Conservation (phyloP, 768 basidiomycete genomes). For the Phaeolepiota aurea region DNA sequence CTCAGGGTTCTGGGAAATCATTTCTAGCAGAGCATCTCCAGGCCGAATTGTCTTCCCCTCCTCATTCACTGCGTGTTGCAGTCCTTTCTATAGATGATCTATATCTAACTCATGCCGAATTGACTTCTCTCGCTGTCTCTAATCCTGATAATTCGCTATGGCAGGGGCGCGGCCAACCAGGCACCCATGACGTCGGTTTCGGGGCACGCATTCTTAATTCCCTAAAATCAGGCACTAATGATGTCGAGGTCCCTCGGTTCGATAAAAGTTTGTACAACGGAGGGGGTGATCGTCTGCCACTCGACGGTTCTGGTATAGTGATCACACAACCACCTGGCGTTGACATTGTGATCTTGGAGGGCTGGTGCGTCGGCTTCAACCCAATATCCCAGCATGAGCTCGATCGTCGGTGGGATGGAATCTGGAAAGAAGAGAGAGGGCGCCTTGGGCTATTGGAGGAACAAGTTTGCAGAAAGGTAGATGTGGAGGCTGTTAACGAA, state of each 20-base stretch:
- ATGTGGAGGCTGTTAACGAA: constrained; percentile 59
- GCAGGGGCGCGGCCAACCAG: constrained; percentile 84
- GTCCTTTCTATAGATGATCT: constrained; percentile 80
- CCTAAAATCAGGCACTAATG: constrained; percentile 37
- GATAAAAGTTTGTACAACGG: constrained; percentile 81
- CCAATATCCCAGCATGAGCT: constrained; percentile 48
- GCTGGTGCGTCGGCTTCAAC: constrained; percentile 91
- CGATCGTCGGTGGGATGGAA: constrained; percentile 41
- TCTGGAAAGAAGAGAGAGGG: constrained; percentile 30
- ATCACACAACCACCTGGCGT: constrained; percentile 31
- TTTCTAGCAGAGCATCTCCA: constrained; percentile 59
- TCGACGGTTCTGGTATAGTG: constrained; percentile 27
- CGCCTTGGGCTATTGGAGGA: constrained; percentile 26
- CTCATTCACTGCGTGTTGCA: constrained; percentile 45
- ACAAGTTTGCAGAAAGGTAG: constrained; percentile 32
- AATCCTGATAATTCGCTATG: constrained; percentile 60
- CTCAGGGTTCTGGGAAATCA: constrained; percentile 92
- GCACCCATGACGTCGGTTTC: constrained; percentile 80
- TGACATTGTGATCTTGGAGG: constrained; percentile 89
- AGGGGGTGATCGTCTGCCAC: constrained; percentile 70
- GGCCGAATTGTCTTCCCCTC: constrained; percentile 29
- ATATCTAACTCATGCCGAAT: constrained; percentile 65
- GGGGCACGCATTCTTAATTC: constrained; percentile 43
- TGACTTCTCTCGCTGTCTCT: constrained; percentile 44
- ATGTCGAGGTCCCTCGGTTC: constrained; percentile 64